A percentile compares a stretch with the other conserved stretches of the same genome.
Evolutionary conservation across 1,284 basidiomycete genomes (phyloP).

Genomic region (Bjerkandera adusta): DNA sequence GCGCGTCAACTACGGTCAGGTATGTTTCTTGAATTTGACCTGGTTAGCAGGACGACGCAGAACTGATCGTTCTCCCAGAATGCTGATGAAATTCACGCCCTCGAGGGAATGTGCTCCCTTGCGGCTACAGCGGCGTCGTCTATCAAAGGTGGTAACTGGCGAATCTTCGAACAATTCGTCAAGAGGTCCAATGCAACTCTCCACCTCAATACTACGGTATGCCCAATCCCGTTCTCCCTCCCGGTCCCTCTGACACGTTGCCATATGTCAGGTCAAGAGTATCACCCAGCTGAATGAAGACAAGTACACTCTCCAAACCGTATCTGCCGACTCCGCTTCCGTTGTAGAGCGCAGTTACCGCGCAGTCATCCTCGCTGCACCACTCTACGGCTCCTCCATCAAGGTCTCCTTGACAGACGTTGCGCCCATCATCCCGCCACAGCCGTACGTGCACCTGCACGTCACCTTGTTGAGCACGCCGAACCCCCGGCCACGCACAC

Average conservation of each 20-base stretch:
- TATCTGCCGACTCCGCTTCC: slow-evolving; percentile 13
- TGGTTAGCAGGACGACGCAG: background rate
- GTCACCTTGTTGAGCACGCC: slow-evolving; percentile 89
- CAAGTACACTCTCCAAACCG: slow-evolving; percentile 41
- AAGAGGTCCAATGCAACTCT: slow-evolving; percentile 66
- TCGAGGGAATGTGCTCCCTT: slow-evolving; percentile 76
- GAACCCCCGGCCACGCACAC: slow-evolving; percentile 55
- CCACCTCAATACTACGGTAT: slow-evolving; percentile 66
- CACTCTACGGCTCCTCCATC: slow-evolving; percentile 65
- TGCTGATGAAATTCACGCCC: slow-evolving; percentile 73
- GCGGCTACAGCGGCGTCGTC: slow-evolving; percentile 69
- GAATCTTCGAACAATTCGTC: slow-evolving; percentile 84
- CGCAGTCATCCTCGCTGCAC: slow-evolving; percentile 76
- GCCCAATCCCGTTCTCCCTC: slow-evolving; percentile 16
- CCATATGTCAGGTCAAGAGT: slow-evolving; percentile 43
- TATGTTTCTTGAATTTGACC: slow-evolving; percentile 23
- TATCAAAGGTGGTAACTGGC: slow-evolving; percentile 82
- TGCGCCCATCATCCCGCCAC: slow-evolving; percentile 47
- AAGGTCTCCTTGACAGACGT: slow-evolving; percentile 41
- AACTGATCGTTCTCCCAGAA: slow-evolving; percentile 41
- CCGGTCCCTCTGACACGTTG: slow-evolving; percentile 8
- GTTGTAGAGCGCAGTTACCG: slow-evolving; percentile 41
- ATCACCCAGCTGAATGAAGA: slow-evolving; percentile 40
- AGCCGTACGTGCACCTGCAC: slow-evolving; percentile 82
- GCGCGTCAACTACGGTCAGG: slow-evolving; percentile 89